These are phyloP conservation scores for Pichia sp. DNA, from an alignment of 1,139 yeast genomes.

Conservation along the genomic window DNA sequence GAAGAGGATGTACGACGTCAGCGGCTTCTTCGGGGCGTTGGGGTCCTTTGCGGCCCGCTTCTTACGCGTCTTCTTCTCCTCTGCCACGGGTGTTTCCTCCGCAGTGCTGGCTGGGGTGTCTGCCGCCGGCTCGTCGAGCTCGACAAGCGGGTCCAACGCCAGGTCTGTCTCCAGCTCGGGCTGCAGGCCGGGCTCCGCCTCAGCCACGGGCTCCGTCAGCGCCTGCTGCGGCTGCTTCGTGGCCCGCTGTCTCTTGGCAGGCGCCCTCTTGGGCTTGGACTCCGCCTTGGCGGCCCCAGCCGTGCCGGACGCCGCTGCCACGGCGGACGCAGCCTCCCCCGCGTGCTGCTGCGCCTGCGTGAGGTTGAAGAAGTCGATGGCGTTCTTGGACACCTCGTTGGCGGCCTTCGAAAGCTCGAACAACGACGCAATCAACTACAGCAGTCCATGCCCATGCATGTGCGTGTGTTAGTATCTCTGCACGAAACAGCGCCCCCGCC, in stretches of 20 bases:
- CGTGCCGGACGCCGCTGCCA: background rate
- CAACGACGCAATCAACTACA: conserved; percentile 61
- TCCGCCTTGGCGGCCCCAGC: background rate
- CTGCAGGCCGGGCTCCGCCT: background rate
- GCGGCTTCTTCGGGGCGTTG: conserved; percentile 60
- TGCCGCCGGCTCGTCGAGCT: background rate
- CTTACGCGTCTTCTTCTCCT: conserved; percentile 32
- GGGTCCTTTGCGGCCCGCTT: conserved; percentile 52
- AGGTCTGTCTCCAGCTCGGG: background rate
- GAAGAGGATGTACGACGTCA: conserved; percentile 80
- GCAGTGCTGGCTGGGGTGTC: background rate
- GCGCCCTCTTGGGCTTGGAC: background rate
- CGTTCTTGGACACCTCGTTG: conserved; percentile 71
- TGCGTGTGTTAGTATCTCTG: conserved; percentile 1
- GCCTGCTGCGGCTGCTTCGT: background rate
- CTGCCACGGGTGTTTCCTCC: background rate
- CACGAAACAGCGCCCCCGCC: no score
- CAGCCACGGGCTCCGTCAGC: background rate
- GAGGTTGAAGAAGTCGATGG: conserved; percentile 66
- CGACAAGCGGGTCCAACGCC: background rate
- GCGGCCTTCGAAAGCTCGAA: conserved; percentile 76
- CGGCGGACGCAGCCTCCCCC: background rate
- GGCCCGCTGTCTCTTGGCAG: background rate
- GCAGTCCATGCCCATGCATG: no score
- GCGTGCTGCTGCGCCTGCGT: conserved; percentile 29